These are phyloP conservation scores for Phytophthora ramorum DNA, from an alignment of 352 stramenopile genomes.

Conservation along the genomic window DNA sequence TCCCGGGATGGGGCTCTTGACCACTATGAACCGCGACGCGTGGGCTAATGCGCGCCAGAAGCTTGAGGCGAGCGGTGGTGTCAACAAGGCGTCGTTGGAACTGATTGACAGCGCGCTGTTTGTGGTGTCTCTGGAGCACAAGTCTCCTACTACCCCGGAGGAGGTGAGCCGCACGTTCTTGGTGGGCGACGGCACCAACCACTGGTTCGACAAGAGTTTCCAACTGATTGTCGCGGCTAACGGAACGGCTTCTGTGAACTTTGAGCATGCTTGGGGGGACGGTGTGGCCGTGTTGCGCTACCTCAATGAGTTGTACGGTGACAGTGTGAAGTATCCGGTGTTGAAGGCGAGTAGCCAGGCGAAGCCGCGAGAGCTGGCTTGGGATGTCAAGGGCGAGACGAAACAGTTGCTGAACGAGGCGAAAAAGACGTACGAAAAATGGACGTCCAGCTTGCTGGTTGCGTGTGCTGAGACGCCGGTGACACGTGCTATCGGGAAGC, in stretches of 20 bases:
- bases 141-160: slow-evolving; percentile 54
- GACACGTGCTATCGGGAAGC: slow-evolving; percentile 60
- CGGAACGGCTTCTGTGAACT: slow-evolving; percentile 86
- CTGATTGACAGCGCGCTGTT: slow-evolving; percentile 91
- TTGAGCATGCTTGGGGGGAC: slow-evolving; percentile 92
- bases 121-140: slow-evolving; percentile 82
- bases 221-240: slow-evolving; percentile 89
- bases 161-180: slow-evolving; percentile 85
- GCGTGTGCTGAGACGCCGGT: slow-evolving; percentile 82
- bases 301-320: slow-evolving; percentile 89
- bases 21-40: slow-evolving; percentile 82
- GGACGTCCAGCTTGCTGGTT: slow-evolving; percentile 64
- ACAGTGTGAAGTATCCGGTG: slow-evolving; percentile 80
- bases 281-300: slow-evolving; percentile 90
- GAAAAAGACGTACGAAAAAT: slow-evolving; percentile 76
- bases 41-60: slow-evolving; percentile 80
- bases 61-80: slow-evolving; percentile 49
- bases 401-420: slow-evolving; percentile 71
- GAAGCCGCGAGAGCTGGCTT: slow-evolving; percentile 57
- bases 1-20: slow-evolving; percentile 78
- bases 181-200: slow-evolving; percentile 83
- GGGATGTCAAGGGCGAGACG: slow-evolving; percentile 66
- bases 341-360: slow-evolving; percentile 43
- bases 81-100: slow-evolving; percentile 77
- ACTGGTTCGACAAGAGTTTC: slow-evolving; percentile 95